A percentile compares a stretch with the other conserved stretches of the same genome.
These are phyloP conservation scores for Aspergillus sp. DNA, from an alignment of 2,329 filamentous ascomycete genomes.

Conservation along the genomic window DNA sequence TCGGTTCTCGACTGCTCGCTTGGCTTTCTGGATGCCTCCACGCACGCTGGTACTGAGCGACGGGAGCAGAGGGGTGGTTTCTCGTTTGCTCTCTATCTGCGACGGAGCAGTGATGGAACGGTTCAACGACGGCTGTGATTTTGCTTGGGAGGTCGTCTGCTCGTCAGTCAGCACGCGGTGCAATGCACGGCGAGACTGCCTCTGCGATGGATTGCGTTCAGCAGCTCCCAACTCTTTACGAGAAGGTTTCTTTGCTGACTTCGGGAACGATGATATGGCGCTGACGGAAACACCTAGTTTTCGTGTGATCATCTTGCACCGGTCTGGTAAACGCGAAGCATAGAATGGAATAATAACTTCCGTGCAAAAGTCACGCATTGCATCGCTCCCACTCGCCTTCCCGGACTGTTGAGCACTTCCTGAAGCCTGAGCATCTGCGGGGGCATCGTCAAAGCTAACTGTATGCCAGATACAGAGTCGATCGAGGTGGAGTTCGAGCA, in stretches of 20 bases:
- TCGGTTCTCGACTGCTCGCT: constrained; percentile 49
- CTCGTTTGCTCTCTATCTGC: constrained; percentile 44
- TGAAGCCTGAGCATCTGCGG: constrained; percentile 33
- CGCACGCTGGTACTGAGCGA: constrained; percentile 42
- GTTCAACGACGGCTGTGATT: constrained; percentile 41
- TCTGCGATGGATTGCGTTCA: constrained; percentile 35
- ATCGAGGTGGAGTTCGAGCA: constrained; percentile 54
- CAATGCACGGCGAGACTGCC: constrained; percentile 42
- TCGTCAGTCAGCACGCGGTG: constrained; percentile 54
- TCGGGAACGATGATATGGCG: constrained; percentile 41
- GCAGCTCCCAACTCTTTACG: constrained; percentile 39
- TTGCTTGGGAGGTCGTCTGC: constrained; percentile 37
- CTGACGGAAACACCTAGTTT: constrained; percentile 52
- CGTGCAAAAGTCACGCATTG: constrained; percentile 55
- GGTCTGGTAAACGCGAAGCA: constrained; percentile 51
- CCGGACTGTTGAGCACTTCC: constrained; percentile 34
- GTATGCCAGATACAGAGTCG: constrained; percentile 57
- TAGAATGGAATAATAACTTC: constrained; percentile 58
- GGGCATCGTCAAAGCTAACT: constrained; percentile 46
- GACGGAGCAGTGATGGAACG: constrained; percentile 50
- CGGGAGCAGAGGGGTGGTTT: constrained; percentile 46
- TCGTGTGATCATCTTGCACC: constrained; percentile 51
- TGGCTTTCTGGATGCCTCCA: constrained; percentile 50
- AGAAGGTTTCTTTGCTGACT: constrained; percentile 35
- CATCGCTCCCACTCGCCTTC: constrained; percentile 47